Evolutionary conservation across 768 basidiomycete genomes (phyloP).

Genomic region (Kondoa malvinella): DNA sequence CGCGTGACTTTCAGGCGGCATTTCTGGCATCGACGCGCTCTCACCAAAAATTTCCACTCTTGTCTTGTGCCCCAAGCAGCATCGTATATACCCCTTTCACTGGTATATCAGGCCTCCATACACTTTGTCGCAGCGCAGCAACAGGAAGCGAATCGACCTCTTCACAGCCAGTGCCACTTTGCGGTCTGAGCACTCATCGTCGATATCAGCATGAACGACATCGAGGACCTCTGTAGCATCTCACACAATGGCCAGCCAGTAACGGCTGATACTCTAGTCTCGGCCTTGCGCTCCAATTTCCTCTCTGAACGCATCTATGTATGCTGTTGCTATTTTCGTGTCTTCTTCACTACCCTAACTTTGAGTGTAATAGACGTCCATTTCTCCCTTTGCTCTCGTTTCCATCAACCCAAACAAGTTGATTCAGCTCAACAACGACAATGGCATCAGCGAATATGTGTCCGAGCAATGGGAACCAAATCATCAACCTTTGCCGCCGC

Average conservation of each 20-base stretch:
- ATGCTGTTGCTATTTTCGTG: not conserved
- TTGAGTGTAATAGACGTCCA: conserved; percentile 34
- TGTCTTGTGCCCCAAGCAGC: too few species aligned
- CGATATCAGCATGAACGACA: not conserved
- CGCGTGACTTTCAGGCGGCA: too few species aligned
- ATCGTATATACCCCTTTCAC: too few species aligned
- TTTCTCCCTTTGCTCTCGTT: conserved; percentile 57
- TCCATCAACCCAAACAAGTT: conserved; percentile 90
- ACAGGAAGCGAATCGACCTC: too few species aligned
- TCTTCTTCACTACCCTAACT: not conserved
- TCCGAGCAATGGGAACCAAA: conserved; percentile 53
- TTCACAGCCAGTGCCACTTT: too few species aligned
- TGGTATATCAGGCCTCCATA: too few species aligned
- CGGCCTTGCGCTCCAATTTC: not conserved
- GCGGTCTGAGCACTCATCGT: too few species aligned
- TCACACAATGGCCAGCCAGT: not conserved
- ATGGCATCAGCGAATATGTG: conserved; percentile 66
- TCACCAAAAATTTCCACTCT: too few species aligned
- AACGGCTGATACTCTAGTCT: not conserved
- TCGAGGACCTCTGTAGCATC: not conserved
- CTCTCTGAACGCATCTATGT: not conserved
- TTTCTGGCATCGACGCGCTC: too few species aligned
- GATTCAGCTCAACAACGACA: conserved; percentile 64
- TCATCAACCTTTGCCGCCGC: conserved; percentile 40
- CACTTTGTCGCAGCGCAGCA: too few species aligned